These are phyloP conservation scores for Sporothrix dimorphospora DNA, from an alignment of 2,329 filamentous ascomycete species.

Conservation along the genomic window DNA sequence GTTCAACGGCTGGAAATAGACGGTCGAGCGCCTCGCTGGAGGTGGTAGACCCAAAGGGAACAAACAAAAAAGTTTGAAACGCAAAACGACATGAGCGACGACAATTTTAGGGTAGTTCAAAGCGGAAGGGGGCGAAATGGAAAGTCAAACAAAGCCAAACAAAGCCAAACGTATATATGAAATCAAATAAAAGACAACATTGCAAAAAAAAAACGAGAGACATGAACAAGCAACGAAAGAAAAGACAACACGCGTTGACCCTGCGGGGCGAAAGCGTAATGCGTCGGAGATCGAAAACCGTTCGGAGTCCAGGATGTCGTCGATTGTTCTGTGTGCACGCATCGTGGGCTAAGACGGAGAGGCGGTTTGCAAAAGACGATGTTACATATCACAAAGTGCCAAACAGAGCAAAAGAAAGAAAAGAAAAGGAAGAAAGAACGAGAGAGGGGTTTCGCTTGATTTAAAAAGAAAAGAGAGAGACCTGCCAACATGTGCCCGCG, in stretches of 20 bases:
- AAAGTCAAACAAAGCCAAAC: too few species aligned
- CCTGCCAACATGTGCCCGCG: not conserved
- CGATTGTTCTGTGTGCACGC: too few species aligned
- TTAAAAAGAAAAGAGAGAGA: not conserved
- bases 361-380: too few species aligned
- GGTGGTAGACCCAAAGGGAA: not conserved
- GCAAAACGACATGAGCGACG: slow-evolving; percentile 2
- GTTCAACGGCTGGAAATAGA: slow-evolving; percentile 54
- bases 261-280: too few species aligned
- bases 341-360: too few species aligned
- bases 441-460: not conserved
- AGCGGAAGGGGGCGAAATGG: not conserved
- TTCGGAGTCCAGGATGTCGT: too few species aligned
- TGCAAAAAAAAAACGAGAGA: not conserved
- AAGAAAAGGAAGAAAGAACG: not conserved
- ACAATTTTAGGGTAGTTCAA: not conserved
- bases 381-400: not conserved
- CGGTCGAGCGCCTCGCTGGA: not conserved
- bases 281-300: too few species aligned
- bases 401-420: not conserved
- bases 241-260: too few species aligned
- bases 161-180: slow-evolving; percentile 17
- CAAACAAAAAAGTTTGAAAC: not conserved
- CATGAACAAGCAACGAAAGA: not conserved
- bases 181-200: not conserved